A percentile compares a stretch with the other conserved stretches of the same genome.
Conservation (phyloP, 129 eudicot species). For the Flaveria trinervia region DNA sequence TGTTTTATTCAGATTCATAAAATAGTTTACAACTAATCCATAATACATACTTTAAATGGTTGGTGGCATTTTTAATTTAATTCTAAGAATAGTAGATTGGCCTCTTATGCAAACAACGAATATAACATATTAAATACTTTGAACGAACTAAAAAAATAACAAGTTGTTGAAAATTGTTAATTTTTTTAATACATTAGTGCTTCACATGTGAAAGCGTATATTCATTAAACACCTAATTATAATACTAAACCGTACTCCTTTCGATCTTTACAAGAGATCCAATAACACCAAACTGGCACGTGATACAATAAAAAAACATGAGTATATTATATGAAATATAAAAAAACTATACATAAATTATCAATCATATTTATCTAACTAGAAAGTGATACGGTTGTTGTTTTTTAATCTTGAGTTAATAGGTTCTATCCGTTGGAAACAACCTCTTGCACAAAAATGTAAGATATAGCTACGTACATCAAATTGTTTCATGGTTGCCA, state of each 20-base stretch:
- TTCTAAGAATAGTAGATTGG: neutral
- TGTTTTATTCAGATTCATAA: neutral
- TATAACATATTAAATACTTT: neutral
- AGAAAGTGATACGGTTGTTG: too few relatives aligned
- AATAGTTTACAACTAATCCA: neutral
- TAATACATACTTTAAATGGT: neutral
- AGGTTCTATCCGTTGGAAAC: too few relatives aligned
- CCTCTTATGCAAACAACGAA: constrained; percentile 5
- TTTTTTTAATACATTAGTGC: neutral
- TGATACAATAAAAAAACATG: neutral
- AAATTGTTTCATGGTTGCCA: too few relatives aligned
- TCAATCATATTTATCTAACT: too few relatives aligned
- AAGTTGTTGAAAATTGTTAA: neutral
- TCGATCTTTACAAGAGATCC: neutral
- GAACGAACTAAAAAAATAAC: neutral
- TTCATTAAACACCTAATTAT: neutral
- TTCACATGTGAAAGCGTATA: constrained; percentile 13
- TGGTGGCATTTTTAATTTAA: neutral
- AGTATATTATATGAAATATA: too few relatives aligned
- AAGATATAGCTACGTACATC: too few relatives aligned
- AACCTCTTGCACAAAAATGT: too few relatives aligned
- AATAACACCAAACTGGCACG: neutral
- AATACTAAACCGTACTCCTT: neutral
- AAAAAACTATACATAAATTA: too few relatives aligned
- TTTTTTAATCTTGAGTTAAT: too few relatives aligned